These are phyloP conservation scores for Endotrypanum monterogeii DNA, from an alignment of 208 protist genomes.

Conservation along the genomic window DNA sequence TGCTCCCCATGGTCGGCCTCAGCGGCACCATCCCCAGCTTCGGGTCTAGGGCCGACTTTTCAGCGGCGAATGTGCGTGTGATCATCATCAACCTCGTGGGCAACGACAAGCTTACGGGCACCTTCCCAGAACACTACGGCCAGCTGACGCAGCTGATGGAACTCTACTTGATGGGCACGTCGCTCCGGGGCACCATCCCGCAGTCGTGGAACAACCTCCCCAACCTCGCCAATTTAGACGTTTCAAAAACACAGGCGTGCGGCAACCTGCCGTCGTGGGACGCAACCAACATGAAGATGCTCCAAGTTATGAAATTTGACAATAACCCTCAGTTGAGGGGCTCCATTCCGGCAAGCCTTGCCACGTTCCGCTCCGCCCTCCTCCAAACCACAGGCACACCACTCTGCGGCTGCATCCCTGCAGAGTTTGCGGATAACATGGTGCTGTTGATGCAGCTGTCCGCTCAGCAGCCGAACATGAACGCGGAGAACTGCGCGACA, in stretches of 20 bases:
- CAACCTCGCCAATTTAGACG: conserved; percentile 25
- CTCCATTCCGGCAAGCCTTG: conserved; percentile 29
- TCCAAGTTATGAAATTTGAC: conserved; percentile 28
- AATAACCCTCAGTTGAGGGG: conserved; percentile 32
- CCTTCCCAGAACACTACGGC: conserved; percentile 35
- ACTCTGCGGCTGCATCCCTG: conserved; percentile 41
- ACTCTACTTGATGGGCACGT: conserved; percentile 32
- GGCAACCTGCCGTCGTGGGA: conserved; percentile 38
- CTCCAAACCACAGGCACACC: conserved; percentile 25
- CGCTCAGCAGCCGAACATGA: conserved; percentile 20
- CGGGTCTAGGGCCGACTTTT: conserved; percentile 18
- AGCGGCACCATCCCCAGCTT: conserved; percentile 30
- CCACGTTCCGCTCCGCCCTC: conserved; percentile 23
- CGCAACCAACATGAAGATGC: conserved; percentile 16
- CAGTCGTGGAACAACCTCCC: conserved; percentile 36
- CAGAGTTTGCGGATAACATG: conserved; percentile 11
- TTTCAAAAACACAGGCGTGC: conserved; percentile 44
- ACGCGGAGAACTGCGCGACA: conserved; percentile 15
- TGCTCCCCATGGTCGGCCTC: conserved; percentile 27
- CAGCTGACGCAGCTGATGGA: conserved; percentile 27
- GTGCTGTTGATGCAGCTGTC: conserved; percentile 14
- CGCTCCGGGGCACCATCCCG: conserved; percentile 36
- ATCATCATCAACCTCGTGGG: conserved; percentile 32
- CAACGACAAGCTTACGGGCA: conserved; percentile 25
- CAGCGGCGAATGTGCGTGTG: conserved; percentile 26